Conservation (phyloP, 2,329 filamentous ascomycete genomes). For the Ophiognomonia clavigignenti-juglandacearum region DNA sequence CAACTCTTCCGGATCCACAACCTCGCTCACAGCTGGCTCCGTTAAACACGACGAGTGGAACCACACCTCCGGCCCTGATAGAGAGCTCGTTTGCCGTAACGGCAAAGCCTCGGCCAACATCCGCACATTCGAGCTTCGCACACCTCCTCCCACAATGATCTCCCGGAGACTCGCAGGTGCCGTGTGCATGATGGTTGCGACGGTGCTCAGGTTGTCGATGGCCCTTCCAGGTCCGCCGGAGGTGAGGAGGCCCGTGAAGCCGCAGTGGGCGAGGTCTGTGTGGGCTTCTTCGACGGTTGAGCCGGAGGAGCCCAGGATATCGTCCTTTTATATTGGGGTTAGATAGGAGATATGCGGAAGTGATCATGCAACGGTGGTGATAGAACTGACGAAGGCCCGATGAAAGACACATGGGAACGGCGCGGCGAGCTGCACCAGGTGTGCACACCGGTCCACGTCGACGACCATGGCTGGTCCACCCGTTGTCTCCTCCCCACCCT, state of each 20-base stretch:
- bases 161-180: slow-evolving; percentile 30
- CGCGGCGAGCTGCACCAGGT: slow-evolving; percentile 35
- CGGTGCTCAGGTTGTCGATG: no score
- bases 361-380: no score
- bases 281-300: no score
- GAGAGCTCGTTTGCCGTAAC: slow-evolving; percentile 11
- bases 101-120: slow-evolving; percentile 24
- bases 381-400: slow-evolving; percentile 38
- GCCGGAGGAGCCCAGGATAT: no score
- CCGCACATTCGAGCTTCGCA: slow-evolving; percentile 36
- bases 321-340: no score
- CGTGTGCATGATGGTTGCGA: no score
- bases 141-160: slow-evolving; percentile 48
- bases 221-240: no score
- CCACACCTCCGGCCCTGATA: slow-evolving; percentile 27
- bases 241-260: no score
- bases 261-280: no score
- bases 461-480: slow-evolving; percentile 23
- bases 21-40: slow-evolving; percentile 10
- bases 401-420: slow-evolving; percentile 48
- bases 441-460: slow-evolving; percentile 34
- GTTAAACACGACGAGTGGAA: slow-evolving; percentile 44
- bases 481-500: background rate
- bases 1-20: slow-evolving; percentile 15
- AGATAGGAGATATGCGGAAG: no score